Base-by-base conservation (phyloP, 116 monocot genomes). In the Iris pallida region DNA sequence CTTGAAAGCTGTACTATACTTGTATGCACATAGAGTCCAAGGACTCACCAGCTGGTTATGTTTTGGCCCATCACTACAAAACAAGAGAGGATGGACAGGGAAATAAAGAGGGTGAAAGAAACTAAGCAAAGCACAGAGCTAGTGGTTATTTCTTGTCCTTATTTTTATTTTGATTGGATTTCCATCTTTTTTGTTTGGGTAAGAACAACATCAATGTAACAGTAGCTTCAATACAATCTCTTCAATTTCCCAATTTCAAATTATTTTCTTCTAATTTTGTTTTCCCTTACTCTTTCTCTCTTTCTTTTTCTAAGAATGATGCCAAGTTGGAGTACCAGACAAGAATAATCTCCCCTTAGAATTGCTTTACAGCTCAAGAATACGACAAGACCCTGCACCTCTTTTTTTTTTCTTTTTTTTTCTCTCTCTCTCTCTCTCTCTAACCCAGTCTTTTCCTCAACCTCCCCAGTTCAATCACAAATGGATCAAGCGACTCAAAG, bases 331-430 rank as follows among this genome's bases (percentile, higher is more conserved):
- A 74, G 74, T 66, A 51, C 17, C 13, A 49, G 74, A 74, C 65
- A 59, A 48, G 48, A 47, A 64, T 11, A 47, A 47, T 8, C 64
- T 16, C 53, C 47, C 52, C 60, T 73, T 66, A n/a, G 16, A 52
- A 52, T 70, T 70, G 77, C 80, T 83, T 87, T 87, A 87, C 87
- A 87, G 80, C 82, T 68, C 71, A 83, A 59, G 68, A 65, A 60
- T 49, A 55, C 53, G 48, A 65, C 19, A 42, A 59, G 7, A 47
- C 42, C 51, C 16, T 30, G 47, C 44, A 44, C 55, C 44, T 43
- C 44, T 43, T 30, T 77, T n/a, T n/a, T n/a, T n/a, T n/a, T n/a
- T n/a, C n/a, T n/a, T n/a, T 82, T 66, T 47, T 47, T 6, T 2
- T n/a, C 43, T 61, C 47, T n/a, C 18, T n/a, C 18, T 20, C 17